phyloP scores from a whole-genome alignment of 1,284 basidiomycete genomes.

The Trametes sp. region DNA sequence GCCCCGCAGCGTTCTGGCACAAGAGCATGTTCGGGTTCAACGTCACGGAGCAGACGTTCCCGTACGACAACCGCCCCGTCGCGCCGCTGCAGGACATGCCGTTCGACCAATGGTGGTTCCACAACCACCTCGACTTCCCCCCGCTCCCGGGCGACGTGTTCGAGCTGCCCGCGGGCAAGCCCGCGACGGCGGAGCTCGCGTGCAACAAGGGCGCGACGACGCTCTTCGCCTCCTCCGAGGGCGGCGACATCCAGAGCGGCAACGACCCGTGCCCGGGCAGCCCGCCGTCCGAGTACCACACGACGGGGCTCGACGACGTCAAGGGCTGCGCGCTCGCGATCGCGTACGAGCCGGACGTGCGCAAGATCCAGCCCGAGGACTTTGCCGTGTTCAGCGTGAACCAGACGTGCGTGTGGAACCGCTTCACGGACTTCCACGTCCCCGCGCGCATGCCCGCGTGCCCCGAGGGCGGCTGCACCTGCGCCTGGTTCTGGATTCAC shows the following conservation, averaged over 20 bases:
- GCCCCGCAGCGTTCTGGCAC: conserved; percentile 43
- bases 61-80: conserved; percentile 52
- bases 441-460: conserved; percentile 76
- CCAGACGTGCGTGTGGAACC: conserved; percentile 75
- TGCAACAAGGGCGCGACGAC: conserved; percentile 68
- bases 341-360: conserved; percentile 70
- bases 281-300: conserved; percentile 58
- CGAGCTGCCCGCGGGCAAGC: conserved; percentile 61
- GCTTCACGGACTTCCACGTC: conserved; percentile 72
- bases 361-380: conserved; percentile 66
- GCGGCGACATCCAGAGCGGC: conserved; percentile 54
- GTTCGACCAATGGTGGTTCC: conserved; percentile 80
- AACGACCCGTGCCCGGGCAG: conserved; percentile 59
- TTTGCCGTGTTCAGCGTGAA: conserved; percentile 79
- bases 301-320: conserved; percentile 59
- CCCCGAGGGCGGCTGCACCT: conserved; percentile 69
- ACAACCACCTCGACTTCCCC: conserved; percentile 65
- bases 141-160: conserved; percentile 65
- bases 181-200: conserved; percentile 60
- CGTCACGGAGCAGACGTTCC: conserved; percentile 58
- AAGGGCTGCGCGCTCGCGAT: conserved; percentile 77
- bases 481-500: conserved; percentile 82
- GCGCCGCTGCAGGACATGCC: conserved; percentile 49
- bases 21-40: conserved; percentile 62
- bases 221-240: conserved; percentile 58